A percentile compares a stretch with the other conserved stretches of the same genome.
Evolutionary conservation across 2,329 filamentous ascomycete genomes (phyloP).

Genomic region (Penicillium corylophilum): DNA sequence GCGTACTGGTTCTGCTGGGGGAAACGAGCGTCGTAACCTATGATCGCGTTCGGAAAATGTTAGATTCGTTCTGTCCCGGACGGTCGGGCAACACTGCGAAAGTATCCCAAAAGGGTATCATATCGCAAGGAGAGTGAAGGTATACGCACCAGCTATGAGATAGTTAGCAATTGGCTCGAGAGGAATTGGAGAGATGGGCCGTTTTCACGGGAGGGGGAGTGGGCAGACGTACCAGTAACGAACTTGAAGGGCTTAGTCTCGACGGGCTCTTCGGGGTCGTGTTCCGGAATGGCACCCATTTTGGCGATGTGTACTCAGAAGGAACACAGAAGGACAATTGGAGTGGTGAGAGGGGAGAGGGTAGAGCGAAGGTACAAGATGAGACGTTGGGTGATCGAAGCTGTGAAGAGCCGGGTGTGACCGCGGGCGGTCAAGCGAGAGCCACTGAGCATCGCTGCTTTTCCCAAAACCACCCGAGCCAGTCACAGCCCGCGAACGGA

Average conservation of each 20-base stretch:
- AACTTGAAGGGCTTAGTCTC: constrained; percentile 99
- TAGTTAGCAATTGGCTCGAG: constrained; percentile 43
- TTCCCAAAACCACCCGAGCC: constrained; percentile 37
- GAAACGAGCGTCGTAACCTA: constrained; percentile 98
- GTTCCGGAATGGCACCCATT: constrained; percentile 73
- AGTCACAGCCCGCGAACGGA: constrained; percentile 24
- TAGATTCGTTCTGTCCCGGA: constrained; percentile 22
- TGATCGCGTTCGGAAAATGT: constrained; percentile 34
- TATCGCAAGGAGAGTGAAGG: constrained; percentile 10
- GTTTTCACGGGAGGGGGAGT: constrained; percentile 21
- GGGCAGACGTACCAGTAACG: constrained; percentile 77
- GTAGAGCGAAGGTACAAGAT: constrained; percentile 26
- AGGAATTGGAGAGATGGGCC: constrained; percentile 27
- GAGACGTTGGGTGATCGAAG: constrained; percentile 36
- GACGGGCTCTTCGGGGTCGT: constrained; percentile 68
- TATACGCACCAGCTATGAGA: constrained; percentile 49
- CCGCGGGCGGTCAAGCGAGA: constrained; percentile 41
- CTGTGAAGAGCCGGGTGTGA: constrained; percentile 37
- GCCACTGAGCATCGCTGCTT: constrained; percentile 32
- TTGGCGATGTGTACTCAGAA: constrained; percentile 48
- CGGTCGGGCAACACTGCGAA: constrained; percentile 14
- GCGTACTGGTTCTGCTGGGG: constrained; percentile 79
- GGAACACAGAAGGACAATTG: constrained; percentile 17
- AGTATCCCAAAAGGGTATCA: constrained; percentile 11
- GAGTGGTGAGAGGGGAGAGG: constrained; percentile 20